These are phyloP conservation scores for Pythium oligandrum DNA, from an alignment of 352 stramenopile genomes.

Conservation along the genomic window DNA sequence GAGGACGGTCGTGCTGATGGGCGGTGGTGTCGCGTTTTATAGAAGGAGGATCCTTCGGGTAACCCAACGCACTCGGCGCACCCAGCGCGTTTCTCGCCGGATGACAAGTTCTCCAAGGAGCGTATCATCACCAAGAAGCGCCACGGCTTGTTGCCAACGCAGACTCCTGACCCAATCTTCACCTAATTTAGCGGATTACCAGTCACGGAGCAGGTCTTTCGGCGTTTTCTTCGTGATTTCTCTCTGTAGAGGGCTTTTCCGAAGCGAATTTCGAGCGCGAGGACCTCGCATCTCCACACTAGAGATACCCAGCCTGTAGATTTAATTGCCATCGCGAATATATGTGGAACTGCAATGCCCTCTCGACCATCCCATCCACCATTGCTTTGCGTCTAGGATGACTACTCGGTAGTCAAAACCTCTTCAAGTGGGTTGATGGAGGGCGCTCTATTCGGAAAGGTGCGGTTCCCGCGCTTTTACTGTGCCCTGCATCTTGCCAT, in stretches of 20 bases:
- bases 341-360: too few species aligned
- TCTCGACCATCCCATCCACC: too few species aligned
- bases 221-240: neutral
- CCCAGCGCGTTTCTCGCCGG: conserved; percentile 96
- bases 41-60: conserved; percentile 93
- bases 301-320: too few species aligned
- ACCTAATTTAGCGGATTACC: conserved; percentile 41
- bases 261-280: too few species aligned
- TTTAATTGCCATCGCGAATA: too few species aligned
- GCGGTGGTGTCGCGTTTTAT: too few species aligned
- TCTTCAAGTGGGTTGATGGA: neutral
- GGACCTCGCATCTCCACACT: too few species aligned
- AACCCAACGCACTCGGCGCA: conserved; percentile 96
- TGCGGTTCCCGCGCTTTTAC: conserved; percentile 14
- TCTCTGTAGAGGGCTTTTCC: neutral
- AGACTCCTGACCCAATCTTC: conserved; percentile 87
- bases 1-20: too few species aligned
- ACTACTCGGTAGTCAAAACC: conserved; percentile 12
- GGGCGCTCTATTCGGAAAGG: conserved; percentile 6
- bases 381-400: neutral
- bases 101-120: conserved; percentile 99
- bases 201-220: neutral
- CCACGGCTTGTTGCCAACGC: conserved; percentile 96
- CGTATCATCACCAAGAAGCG: conserved; percentile 98
- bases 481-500: too few species aligned